Base-by-base conservation (phyloP, 164 flowering plant species). In the Warburgia ugandensis region DNA sequence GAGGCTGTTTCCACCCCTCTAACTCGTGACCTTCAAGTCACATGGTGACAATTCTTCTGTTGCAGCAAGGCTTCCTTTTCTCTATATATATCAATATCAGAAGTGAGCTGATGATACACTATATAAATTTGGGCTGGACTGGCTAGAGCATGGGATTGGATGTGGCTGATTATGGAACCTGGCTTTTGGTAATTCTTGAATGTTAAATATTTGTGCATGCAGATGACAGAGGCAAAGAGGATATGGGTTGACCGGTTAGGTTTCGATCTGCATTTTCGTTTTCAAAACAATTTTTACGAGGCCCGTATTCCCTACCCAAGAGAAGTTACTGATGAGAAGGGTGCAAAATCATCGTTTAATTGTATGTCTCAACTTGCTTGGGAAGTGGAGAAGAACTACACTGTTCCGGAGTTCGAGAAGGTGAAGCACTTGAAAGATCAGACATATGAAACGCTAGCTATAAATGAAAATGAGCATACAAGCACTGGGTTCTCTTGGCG, bases 221-320 rank as follows among this genome's bases (percentile, higher is more conserved):
- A 86, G 97, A 82, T 81, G 28, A 53, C 53, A 16, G 81, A 81
- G 23, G 90, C 87, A 41, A 84, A 81, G 60, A 62, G 81, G 76
- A 74, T 82, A 60, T 91, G 96, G 97, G 74, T 91, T 48, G 97
- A 91, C 56, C 79, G 87, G 45, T 67, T 91, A 50, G 97, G 97
- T 19, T 91, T 86, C 36, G 94, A 84, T 46, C 52, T 91, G 71
- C 85, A 77, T 29, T n/a, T 86, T 20, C 61, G 31, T 33, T 77
- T 80, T 31, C 66, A 70, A 29, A 64, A 65, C 1, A 77, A 66
- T 35, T 33, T 69, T 0, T 82, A 64, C 45, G 92, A 84, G 55
- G 81, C 69, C 6, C 79, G 97, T 8, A 81, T 91, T 63, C 94
- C 97, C 28, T 90, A 86, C 64, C 92, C 94, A 17, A 64, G 81